These are phyloP conservation scores for Lachancea fermentati DNA, from an alignment of 805 yeast species.

Conservation along the genomic window DNA sequence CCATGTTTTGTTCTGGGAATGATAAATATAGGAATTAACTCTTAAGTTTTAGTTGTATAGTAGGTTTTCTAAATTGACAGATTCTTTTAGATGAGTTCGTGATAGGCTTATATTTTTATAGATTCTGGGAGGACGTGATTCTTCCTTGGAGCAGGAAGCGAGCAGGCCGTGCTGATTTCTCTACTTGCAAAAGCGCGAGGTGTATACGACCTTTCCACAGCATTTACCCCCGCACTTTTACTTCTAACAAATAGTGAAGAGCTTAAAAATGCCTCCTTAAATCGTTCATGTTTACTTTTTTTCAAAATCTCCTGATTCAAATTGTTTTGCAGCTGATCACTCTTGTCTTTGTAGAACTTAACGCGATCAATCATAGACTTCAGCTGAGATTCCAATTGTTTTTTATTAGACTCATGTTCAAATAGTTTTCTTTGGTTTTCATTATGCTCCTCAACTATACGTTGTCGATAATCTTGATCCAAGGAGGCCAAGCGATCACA, in stretches of 20 bases:
- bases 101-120: neutral
- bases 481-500: neutral
- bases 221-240: constrained; percentile 1
- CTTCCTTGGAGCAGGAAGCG: neutral
- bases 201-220: neutral
- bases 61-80: constrained; percentile 4
- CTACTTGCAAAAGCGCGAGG: neutral
- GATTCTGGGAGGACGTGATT: neutral
- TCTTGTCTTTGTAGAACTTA: neutral
- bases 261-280: neutral
- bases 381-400: neutral
- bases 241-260: neutral
- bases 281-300: neutral
- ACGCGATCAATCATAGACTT: neutral
- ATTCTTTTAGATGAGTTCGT: neutral
- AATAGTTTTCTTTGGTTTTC: neutral
- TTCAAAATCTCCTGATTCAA: neutral
- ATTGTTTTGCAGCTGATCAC: neutral
- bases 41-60: constrained; percentile 5
- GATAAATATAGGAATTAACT: neutral
- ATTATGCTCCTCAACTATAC: neutral
- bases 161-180: neutral
- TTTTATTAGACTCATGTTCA: neutral
- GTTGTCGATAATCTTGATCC: neutral
- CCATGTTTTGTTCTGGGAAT: neutral